phyloP scores from a whole-genome alignment of 176 grass and related monocot species.

The Carex myosuroides region DNA sequence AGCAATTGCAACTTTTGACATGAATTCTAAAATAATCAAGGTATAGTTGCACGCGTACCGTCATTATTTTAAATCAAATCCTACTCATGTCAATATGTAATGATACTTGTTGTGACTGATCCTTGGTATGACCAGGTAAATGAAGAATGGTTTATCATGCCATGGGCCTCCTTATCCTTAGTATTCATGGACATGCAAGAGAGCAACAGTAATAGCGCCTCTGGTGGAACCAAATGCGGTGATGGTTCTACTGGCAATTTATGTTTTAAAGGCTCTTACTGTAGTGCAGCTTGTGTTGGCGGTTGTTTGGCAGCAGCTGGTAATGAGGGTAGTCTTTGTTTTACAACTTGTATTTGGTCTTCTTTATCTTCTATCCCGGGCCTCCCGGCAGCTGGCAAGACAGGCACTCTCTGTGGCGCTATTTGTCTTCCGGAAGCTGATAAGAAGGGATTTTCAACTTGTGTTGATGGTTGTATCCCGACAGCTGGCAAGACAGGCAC shows the following conservation, averaged over 20 bases:
- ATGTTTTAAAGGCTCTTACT: too few species aligned
- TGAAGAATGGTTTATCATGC: constrained; percentile 45
- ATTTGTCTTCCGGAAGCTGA: too few species aligned
- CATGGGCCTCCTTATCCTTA: constrained; percentile 30
- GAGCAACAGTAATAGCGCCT: background rate
- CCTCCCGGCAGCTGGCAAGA: too few species aligned
- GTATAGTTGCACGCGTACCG: constrained; percentile 14
- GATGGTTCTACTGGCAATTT: too few species aligned
- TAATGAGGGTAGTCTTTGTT: too few species aligned
- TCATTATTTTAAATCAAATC: background rate
- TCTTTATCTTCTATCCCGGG: too few species aligned
- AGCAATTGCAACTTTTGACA: constrained; percentile 54
- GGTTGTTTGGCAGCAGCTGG: too few species aligned
- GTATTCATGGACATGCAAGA: constrained; percentile 21
- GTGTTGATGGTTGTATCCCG: background rate
- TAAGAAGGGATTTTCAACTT: background rate
- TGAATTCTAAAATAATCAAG: constrained; percentile 41
- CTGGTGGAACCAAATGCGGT: background rate
- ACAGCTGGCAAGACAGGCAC: background rate
- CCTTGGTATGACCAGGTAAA: constrained; percentile 30
- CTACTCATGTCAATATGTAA: background rate
- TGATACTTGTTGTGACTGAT: background rate
- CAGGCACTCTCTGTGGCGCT: too few species aligned
- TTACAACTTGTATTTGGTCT: too few species aligned
- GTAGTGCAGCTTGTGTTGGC: too few species aligned